phyloP scores from a whole-genome alignment of 768 basidiomycete species.

The Tricholoma furcatifolium region DNA sequence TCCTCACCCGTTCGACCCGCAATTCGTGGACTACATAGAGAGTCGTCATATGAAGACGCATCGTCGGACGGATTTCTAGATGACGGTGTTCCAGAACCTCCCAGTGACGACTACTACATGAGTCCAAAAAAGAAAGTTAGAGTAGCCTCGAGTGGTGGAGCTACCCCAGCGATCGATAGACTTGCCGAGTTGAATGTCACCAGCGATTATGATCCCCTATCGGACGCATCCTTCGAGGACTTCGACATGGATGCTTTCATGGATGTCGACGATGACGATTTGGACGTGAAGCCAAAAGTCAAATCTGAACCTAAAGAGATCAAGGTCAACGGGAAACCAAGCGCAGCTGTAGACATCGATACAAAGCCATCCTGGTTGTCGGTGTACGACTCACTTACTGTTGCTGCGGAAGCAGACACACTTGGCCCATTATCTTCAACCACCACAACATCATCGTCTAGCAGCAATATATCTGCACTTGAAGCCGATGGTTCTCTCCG shows the following conservation, averaged over 20 bases:
- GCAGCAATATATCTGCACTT: constrained; percentile 53
- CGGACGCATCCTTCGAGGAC: constrained; percentile 48
- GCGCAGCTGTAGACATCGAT: constrained; percentile 40
- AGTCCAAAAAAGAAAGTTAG: constrained; percentile 73
- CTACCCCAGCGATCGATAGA: constrained; percentile 57
- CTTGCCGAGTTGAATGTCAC: constrained; percentile 61
- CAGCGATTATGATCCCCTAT: constrained; percentile 41
- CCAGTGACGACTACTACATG: constrained; percentile 60
- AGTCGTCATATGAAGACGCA: constrained; percentile 33
- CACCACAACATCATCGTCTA: constrained; percentile 31
- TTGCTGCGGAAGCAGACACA: constrained; percentile 53
- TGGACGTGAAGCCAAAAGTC: constrained; percentile 34
- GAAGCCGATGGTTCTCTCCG: constrained; percentile 83
- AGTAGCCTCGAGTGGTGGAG: constrained; percentile 34
- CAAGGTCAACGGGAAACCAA: constrained; percentile 19
- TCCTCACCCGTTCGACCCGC: constrained; percentile 35
- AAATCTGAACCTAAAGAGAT: constrained; percentile 30
- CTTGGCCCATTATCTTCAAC: constrained; percentile 47
- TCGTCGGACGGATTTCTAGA: constrained; percentile 50
- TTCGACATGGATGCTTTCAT: constrained; percentile 64
- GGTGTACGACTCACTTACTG: constrained; percentile 69
- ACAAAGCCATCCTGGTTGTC: constrained; percentile 66
- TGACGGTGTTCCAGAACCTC: constrained; percentile 29
- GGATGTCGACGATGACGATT: constrained; percentile 53
- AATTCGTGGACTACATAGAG: constrained; percentile 31